Conservation (phyloP, 2,329 filamentous ascomycete genomes). For the Pyrenophora seminiperda region DNA sequence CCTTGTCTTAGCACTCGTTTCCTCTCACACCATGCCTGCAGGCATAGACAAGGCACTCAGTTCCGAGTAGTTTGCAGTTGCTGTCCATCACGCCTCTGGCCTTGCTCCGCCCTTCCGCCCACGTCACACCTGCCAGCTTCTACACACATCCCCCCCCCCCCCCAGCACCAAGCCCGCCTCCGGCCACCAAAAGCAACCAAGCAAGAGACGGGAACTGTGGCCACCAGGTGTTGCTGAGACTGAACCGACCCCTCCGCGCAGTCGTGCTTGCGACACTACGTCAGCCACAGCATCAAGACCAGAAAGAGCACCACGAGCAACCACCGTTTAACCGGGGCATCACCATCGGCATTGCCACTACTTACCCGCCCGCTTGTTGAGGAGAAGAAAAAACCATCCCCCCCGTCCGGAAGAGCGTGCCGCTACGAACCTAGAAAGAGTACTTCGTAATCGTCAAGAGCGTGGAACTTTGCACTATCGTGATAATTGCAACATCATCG, state of each 20-base stretch:
- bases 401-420: not conserved
- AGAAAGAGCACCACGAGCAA: slow-evolving; percentile 17
- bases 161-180: slow-evolving; percentile 17
- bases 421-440: not conserved
- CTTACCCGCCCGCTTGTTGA: not conserved
- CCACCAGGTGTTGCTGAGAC: slow-evolving; percentile 15
- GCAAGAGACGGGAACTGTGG: slow-evolving; percentile 24
- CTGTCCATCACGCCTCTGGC: slow-evolving; percentile 37
- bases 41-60: slow-evolving; percentile 26
- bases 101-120: slow-evolving; percentile 23
- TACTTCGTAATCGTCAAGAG: not conserved
- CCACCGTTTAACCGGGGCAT: not conserved
- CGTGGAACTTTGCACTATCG: not conserved
- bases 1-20: slow-evolving; percentile 26
- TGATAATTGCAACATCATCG: slow-evolving; percentile 7
- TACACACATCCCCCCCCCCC: slow-evolving; percentile 13
- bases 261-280: slow-evolving; percentile 30
- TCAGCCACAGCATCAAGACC: slow-evolving; percentile 30
- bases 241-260: slow-evolving; percentile 21
- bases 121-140: slow-evolving; percentile 33
- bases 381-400: not conserved
- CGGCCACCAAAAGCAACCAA: slow-evolving; percentile 11
- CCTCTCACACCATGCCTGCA: slow-evolving; percentile 35
- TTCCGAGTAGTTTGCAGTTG: slow-evolving; percentile 26
- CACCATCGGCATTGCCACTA: not conserved